These are phyloP conservation scores for Coleophoma crateriformis DNA, from an alignment of 2,329 filamentous ascomycete genomes.

Conservation along the genomic window DNA sequence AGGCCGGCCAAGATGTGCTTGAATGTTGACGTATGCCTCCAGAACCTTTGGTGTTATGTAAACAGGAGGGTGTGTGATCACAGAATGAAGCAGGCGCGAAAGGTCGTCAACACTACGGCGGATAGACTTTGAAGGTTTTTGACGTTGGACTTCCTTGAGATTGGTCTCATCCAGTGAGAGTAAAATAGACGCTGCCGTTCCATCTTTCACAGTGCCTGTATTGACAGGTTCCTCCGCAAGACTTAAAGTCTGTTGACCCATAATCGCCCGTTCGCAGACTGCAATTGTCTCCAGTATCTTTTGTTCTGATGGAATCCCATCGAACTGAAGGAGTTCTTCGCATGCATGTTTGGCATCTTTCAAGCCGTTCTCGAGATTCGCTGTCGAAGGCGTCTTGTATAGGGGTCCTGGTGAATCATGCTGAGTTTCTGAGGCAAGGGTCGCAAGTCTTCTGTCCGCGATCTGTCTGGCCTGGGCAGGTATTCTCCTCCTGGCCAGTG, in stretches of 20 bases:
- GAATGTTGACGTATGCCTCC: slow-evolving; percentile 68
- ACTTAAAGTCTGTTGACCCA: slow-evolving; percentile 10
- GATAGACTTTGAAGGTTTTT: slow-evolving; percentile 9
- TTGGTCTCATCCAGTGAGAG: slow-evolving; percentile 35
- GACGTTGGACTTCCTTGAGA: slow-evolving; percentile 8
- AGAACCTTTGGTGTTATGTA: slow-evolving; percentile 74
- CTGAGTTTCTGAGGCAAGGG: too few relatives aligned
- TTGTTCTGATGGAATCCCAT: slow-evolving; percentile 16
- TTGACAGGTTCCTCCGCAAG: slow-evolving; percentile 15
- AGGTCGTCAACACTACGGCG: slow-evolving; percentile 37
- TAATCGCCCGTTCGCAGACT: slow-evolving; percentile 9
- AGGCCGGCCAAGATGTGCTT: slow-evolving; percentile 66
- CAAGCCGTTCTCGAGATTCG: slow-evolving; percentile 14
- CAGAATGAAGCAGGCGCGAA: slow-evolving; percentile 57
- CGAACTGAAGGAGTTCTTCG: slow-evolving; percentile 13
- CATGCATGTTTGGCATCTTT: slow-evolving; percentile 12
- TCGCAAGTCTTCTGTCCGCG: too few relatives aligned
- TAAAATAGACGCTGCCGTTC: slow-evolving; percentile 46
- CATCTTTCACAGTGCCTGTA: slow-evolving; percentile 9
- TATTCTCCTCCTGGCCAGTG: too few relatives aligned
- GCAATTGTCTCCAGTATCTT: slow-evolving; percentile 12
- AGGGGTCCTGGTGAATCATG: too few relatives aligned
- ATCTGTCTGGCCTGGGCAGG: too few relatives aligned
- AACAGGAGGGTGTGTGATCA: slow-evolving; percentile 70
- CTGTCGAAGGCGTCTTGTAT: too few relatives aligned